Evolutionary conservation across 352 stramenopile genomes (phyloP).

Genomic region (Thalassiosira exigua): DNA sequence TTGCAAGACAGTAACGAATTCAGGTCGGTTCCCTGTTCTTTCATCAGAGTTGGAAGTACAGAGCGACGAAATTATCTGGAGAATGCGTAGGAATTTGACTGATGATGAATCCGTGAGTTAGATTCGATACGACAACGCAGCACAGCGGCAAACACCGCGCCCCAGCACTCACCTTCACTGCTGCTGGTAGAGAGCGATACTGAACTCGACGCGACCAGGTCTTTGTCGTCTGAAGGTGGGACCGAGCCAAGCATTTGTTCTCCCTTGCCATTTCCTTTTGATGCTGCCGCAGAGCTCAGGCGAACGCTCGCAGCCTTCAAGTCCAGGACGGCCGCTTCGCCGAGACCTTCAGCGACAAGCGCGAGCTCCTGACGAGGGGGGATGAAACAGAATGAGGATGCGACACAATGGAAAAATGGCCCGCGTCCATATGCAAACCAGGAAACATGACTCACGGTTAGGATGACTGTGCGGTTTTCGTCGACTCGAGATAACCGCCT

Average conservation of each 20-base stretch:
- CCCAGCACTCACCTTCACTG: too few relatives aligned
- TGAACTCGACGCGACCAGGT: slow-evolving; percentile 68
- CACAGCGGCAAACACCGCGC: too few relatives aligned
- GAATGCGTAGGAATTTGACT: slow-evolving; percentile 95
- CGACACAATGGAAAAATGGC: neutral
- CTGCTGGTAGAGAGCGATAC: slow-evolving; percentile 83
- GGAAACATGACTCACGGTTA: slow-evolving; percentile 1
- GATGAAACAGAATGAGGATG: neutral
- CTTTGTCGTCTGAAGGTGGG: slow-evolving; percentile 24
- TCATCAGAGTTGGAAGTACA: slow-evolving; percentile 77
- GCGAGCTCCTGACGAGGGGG: slow-evolving; percentile 60
- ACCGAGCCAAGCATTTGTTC: slow-evolving; percentile 9
- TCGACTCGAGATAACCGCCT: slow-evolving; percentile 78
- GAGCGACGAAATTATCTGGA: slow-evolving; percentile 92
- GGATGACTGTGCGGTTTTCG: slow-evolving; percentile 15
- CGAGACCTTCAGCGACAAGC: slow-evolving; percentile 78
- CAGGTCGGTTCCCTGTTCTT: slow-evolving; percentile 71
- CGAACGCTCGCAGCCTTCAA: slow-evolving; percentile 78
- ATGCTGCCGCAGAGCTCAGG: slow-evolving; percentile 62
- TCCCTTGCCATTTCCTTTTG: slow-evolving; percentile 28
- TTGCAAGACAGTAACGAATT: slow-evolving; percentile 84
- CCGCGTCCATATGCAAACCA: neutral
- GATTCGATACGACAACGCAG: too few relatives aligned
- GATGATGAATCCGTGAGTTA: too few relatives aligned
- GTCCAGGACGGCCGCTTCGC: slow-evolving; percentile 75